Base-by-base conservation (phyloP, 106 monocot species). In the Platanthera zijinensis region DNA sequence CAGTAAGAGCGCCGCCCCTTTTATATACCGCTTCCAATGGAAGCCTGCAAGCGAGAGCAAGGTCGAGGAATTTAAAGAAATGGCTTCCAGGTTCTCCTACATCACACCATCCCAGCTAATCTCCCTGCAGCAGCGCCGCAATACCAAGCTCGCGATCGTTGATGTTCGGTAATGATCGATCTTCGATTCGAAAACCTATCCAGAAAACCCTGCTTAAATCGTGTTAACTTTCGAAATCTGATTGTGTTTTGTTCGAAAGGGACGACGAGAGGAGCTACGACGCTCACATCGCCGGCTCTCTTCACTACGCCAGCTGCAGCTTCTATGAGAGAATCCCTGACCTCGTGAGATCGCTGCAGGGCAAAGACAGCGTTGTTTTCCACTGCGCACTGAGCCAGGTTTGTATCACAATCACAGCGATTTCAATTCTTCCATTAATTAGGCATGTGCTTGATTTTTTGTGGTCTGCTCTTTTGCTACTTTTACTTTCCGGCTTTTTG, bases 371-470 rank as follows among this genome's bases (percentile, higher is more conserved):
- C 78, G 82, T 93, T 52, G 93, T 96, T 57, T 96, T 96, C 86
- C 96, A 96, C 77, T 96, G 96, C 82, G 96, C 96, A 54, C 93
- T 96, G 68, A 96, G 93, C 83, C 59, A 96, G 96, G 96, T 96
- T 18, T 3, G 10, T 39, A 15, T 17, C 39, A 39, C 39, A 39
- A 15, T 17, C 39, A 39, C 39, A 39, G 39, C 39, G 25, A 39
- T 39, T 39, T 39, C 39, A 39, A 3, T 39, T 2, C 39, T 39
- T 39, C 39, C 1, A 39, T 3, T 2, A 39, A 2, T 39, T 39
- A 39, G 39, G 39, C 39, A 2, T 3, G 39, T 39, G 39, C 39
- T 39, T 39, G 39, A 39, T 39, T 39, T 39, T 39, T 39, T 39
- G 39, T 39, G 39, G 0, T 39, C 39, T 39, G 1, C 1, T 39